Evolutionary conservation across 2,329 filamentous ascomycete genomes (phyloP), one percentile per base, ranked within the genome.

Genomic region (Ophiobolus disseminans): DNA sequence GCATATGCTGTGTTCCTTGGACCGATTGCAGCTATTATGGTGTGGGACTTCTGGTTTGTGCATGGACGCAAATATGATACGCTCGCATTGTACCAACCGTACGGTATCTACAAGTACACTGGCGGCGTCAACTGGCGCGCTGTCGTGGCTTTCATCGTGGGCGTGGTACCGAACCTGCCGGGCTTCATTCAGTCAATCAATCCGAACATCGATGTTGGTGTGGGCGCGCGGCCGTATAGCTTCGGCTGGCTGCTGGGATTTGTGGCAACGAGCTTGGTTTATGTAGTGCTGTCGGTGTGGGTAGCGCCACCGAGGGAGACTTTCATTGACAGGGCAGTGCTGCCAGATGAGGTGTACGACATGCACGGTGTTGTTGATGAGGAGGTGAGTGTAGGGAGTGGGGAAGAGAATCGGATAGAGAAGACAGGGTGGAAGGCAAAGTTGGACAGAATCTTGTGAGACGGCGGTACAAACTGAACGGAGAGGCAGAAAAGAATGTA

Each of bases 221-320:
- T 73, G 0, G 85, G 86, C 0, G 72, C 76, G 0, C 68, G 74
- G 32, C 79, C 86, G 4, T 88, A 87, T 62, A 78, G 80, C 20
- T 85, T 88, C 62, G 84, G 86, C n/a, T 88, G 85, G 81, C 63
- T 88, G 14, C 77, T 86, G 39, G 86, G 85, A 0, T 87, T 88
- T 54, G 72, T 79, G 8, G 75, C 69, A 0, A 83, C 82, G 6
- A 79, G 81, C 16, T 40, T 83, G 3, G 75, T 87, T 0, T 88
- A 88, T 69, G 72, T 80, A 8, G 59, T 53, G 0, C 58, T 87
- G 16, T 81, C 76, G 38, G 73, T 70, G 48, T 58, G 72, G 2
- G 79, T 82, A 32, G 54, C 57, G 9, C 82, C 83, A 6, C 79
- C 76, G 0, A 66, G 50, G n/a, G 77, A 81, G 57, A 79, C 80